Base-by-base conservation (phyloP, 169 alveolate genomes). In the Cryptosporidium bovis region DNA sequence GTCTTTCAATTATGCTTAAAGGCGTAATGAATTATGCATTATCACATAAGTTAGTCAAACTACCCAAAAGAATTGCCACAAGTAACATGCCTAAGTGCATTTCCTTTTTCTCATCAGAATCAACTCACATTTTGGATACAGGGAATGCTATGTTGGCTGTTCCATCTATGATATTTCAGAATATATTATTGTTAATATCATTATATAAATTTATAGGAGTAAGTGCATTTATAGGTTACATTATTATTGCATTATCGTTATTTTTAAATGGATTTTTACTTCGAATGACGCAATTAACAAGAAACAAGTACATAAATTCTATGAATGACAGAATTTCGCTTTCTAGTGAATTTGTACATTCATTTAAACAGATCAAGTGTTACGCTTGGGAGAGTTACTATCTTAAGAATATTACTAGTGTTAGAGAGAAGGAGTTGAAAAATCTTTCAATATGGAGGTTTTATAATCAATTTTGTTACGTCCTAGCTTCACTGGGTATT, bases 331-430 rank as follows among this genome's bases (percentile, higher is more conserved):
- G 87, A 77, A 77, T 77, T 20, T 77, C 87, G 10, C 6, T 77
- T 5, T 77, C 87, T 15, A 77, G 40, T 15, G 87, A 77, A 44
- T 46, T 77, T 20, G 71, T 77, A 3, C 50, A 62, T 20, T 77
- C 64, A 16, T 77, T 77, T n/a, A 77, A 62, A 77, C 87, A 77
- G 64, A 77, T 77, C 13, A 77, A 77, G 55, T 77, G 87, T 62
- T 77, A 77, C 64, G 87, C 87, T 24, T 77, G 87, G 87, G 87
- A 77, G 2, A 77, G 44, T 31, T 77, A 77, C 44, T 77, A 77
- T 60, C 40, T 77, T 6, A 60, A 33, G 7, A 77, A 77, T 58
- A 77, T 77, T 2, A 77, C 34, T 36, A 44, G 64, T n/a, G 36
- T 77, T 12, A 55, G 87, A 58, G 51, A 46, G 12, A 62, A 77